These are phyloP conservation scores for Botrytis porri DNA, from an alignment of 2,329 filamentous ascomycete species.

Conservation along the genomic window DNA sequence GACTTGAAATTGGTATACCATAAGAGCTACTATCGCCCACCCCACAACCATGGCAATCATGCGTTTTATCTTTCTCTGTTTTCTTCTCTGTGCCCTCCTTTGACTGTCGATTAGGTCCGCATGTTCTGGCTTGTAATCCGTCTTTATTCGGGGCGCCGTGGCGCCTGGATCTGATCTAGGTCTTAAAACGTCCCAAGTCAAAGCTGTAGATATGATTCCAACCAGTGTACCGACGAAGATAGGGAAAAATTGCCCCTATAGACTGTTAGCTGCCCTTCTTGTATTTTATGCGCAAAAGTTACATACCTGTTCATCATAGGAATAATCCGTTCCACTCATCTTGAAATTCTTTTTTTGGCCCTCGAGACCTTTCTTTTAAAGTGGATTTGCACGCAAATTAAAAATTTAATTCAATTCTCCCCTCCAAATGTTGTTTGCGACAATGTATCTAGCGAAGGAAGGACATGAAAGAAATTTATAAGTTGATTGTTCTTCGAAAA, in stretches of 20 bases:
- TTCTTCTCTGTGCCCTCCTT: slow-evolving; percentile 82
- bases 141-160: slow-evolving; percentile 77
- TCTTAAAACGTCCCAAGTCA: slow-evolving; percentile 84
- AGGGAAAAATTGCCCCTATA: slow-evolving; percentile 91
- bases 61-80: slow-evolving; percentile 84
- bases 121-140: slow-evolving; percentile 78
- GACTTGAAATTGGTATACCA: slow-evolving; percentile 85
- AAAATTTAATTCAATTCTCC: not conserved
- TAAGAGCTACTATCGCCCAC: slow-evolving; percentile 81
- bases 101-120: slow-evolving; percentile 78
- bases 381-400: slow-evolving; percentile 29
- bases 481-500: not conserved
- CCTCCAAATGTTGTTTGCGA: not conserved
- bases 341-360: slow-evolving; percentile 31
- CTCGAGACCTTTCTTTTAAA: slow-evolving; percentile 25
- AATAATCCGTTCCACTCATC: slow-evolving; percentile 69
- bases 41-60: slow-evolving; percentile 71
- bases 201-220: slow-evolving; percentile 80
- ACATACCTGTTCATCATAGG: slow-evolving; percentile 86
- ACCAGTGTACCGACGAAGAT: slow-evolving; percentile 95
- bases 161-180: slow-evolving; percentile 73
- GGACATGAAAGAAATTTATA: slow-evolving; percentile 12
- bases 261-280: slow-evolving; percentile 22
- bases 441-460: not conserved
- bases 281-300: not conserved